Percentiles rank a stretch among this genome's conserved stretches.
Evolutionary conservation across 2,329 filamentous ascomycete species (phyloP).

Genomic region (Aspergillus intermedius): DNA sequence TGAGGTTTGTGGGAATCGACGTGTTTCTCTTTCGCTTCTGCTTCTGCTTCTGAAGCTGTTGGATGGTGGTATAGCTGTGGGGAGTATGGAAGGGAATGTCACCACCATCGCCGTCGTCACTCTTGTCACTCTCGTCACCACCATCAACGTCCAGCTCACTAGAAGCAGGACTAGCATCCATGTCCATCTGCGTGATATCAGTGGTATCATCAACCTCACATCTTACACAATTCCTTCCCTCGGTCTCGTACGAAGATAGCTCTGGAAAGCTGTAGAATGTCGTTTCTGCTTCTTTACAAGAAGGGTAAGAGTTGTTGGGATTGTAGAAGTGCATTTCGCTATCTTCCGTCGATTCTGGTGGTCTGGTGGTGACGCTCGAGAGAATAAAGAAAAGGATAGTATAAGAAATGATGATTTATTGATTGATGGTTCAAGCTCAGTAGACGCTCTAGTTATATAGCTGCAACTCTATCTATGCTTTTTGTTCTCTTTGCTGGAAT

Average conservation of each 20-base stretch:
- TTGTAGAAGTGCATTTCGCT: not conserved
- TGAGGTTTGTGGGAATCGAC: not conserved
- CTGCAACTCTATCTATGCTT: not conserved
- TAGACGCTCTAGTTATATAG: no score
- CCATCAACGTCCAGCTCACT: not conserved
- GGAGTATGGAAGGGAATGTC: not conserved
- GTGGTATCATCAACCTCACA: not conserved
- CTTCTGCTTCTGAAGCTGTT: no score
- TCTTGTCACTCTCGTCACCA: not conserved
- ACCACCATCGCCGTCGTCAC: not conserved
- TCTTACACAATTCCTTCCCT: not conserved
- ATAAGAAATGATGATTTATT: no score
- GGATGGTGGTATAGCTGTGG: no score
- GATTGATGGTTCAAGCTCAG: no score
- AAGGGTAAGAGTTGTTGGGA: not conserved
- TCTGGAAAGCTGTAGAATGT: no score
- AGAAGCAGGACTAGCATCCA: not conserved
- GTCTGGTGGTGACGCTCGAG: not conserved
- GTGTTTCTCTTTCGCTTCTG: no score
- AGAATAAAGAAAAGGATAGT: no score
- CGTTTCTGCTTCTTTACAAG: no score
- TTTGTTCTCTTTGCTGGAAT: not conserved
- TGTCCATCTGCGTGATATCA: not conserved
- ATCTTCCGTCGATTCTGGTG: not conserved
- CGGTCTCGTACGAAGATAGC: not conserved